Percentiles rank a stretch among this genome's conserved stretches.
Conservation (phyloP, 139 green algal species). For the Coccomyxa sp. region DNA sequence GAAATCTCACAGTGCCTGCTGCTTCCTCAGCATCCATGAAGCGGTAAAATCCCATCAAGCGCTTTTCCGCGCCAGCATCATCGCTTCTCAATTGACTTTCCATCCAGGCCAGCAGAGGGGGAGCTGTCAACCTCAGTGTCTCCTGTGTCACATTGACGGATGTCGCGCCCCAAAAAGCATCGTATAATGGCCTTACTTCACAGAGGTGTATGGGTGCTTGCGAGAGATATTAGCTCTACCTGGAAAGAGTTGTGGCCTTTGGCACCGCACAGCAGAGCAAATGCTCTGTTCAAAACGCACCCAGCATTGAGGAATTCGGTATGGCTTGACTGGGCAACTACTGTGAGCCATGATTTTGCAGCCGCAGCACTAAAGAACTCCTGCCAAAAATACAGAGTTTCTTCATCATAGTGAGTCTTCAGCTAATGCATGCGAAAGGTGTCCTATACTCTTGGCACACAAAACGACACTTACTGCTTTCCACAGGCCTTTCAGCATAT, state of each 20-base stretch:
- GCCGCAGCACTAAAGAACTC: conserved; percentile 12
- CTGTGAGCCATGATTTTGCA: conserved; percentile 14
- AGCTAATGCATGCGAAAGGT: neutral
- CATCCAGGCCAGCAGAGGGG: conserved; percentile 17
- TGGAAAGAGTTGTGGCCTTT: conserved; percentile 7
- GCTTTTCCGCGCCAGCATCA: neutral
- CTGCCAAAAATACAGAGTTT: neutral
- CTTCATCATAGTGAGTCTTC: neutral
- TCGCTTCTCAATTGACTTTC: conserved; percentile 1
- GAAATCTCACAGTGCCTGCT: neutral
- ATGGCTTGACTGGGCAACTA: conserved; percentile 31
- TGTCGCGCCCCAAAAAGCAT: neutral
- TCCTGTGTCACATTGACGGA: neutral
- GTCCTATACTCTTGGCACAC: neutral
- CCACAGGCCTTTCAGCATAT: neutral
- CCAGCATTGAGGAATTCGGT: conserved; percentile 36
- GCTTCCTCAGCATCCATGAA: neutral
- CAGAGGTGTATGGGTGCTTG: neutral
- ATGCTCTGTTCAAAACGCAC: conserved; percentile 26
- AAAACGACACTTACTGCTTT: neutral
- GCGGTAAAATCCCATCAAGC: neutral
- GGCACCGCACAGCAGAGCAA: conserved; percentile 35
- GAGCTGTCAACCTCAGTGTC: conserved; percentile 5
- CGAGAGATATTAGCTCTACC: neutral
- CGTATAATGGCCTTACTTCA: neutral